These are phyloP conservation scores for Rutidosis leptorrhynchoides DNA, from an alignment of 129 eudicot species.

Conservation along the genomic window DNA sequence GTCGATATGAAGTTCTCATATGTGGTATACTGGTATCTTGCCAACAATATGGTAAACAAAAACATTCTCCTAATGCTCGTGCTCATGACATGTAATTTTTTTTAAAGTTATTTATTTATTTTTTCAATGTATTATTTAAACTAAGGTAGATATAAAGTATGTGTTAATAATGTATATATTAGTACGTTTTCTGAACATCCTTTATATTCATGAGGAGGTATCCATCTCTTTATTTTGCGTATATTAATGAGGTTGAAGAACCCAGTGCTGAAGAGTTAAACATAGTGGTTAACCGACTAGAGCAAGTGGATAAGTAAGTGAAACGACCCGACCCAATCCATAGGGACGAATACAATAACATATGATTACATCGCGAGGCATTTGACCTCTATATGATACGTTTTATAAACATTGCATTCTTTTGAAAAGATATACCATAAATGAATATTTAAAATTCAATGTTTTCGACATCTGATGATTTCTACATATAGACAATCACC, in stretches of 20 bases:
- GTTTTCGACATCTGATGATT: too few species aligned
- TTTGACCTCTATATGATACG: too few species aligned
- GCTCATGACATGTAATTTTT: conserved; percentile 72
- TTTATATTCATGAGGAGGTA: conserved; percentile 51
- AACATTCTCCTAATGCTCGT: conserved; percentile 59
- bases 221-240: conserved; percentile 92
- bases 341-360: too few species aligned
- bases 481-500: too few species aligned
- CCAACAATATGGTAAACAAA: conserved; percentile 83
- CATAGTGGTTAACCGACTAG: conserved; percentile 73
- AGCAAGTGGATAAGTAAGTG: conserved; percentile 85
- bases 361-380: too few species aligned
- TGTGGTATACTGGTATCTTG: conserved; percentile 93
- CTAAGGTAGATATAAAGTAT: neutral
- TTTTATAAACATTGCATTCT: too few species aligned
- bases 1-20: conserved; percentile 92
- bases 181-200: neutral
- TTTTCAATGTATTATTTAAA: neutral
- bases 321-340: too few species aligned
- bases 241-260: conserved; percentile 83
- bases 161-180: neutral
- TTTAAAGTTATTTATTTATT: neutral
- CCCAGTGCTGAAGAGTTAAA: conserved; percentile 46
- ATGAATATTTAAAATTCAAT: too few species aligned
- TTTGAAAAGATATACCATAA: too few species aligned